A percentile compares a stretch with the other conserved stretches of the same genome.
Evolutionary conservation across 108 stramenopile species (phyloP).

Genomic region (Nitzschia putrida): DNA sequence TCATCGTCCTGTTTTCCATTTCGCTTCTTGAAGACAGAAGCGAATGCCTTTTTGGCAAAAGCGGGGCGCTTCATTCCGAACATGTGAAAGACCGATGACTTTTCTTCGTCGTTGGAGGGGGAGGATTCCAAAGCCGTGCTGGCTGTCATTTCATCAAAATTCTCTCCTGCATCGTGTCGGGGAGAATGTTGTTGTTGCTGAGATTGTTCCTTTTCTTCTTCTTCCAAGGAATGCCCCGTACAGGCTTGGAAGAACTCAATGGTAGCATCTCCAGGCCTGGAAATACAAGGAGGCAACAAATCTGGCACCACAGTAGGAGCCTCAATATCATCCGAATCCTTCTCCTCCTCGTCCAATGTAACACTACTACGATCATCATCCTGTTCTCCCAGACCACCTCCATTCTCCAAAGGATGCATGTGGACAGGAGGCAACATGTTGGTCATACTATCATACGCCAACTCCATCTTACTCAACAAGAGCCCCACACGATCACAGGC

Average conservation of each 20-base stretch:
- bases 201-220: conserved; percentile 2
- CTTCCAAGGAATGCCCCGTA: background rate
- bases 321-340: conserved; percentile 31
- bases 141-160: background rate
- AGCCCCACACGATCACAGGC: conserved; percentile 34
- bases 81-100: conserved; percentile 35
- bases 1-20: conserved; percentile 22
- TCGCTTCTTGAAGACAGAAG: conserved; percentile 18
- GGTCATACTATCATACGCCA: conserved; percentile 43
- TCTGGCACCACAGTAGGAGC: conserved; percentile 47
- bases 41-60: conserved; percentile 21
- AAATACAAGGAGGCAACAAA: conserved; percentile 56
- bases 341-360: conserved; percentile 1
- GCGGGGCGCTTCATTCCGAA: conserved; percentile 32
- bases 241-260: conserved; percentile 56
- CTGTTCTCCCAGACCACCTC: background rate
- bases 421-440: conserved; percentile 25
- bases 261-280: conserved; percentile 49
- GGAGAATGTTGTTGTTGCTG: background rate
- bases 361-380: background rate
- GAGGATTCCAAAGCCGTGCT: conserved; percentile 21
- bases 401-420: background rate
- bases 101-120: background rate
- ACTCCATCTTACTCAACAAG: conserved; percentile 38
- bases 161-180: background rate